Base-by-base conservation (phyloP, 257 asterid species). In the Leptodermis oblonga region DNA sequence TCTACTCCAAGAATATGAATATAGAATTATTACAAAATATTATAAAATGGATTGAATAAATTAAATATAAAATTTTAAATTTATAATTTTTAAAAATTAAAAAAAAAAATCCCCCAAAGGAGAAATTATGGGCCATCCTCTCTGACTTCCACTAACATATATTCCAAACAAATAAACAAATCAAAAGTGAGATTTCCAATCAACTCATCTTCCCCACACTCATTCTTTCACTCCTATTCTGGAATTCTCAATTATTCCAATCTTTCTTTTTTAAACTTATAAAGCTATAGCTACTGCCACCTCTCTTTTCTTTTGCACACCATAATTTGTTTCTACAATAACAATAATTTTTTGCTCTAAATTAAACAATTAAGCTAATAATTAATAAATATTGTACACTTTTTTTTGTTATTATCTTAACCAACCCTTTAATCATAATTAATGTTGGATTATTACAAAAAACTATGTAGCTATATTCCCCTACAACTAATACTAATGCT, bases 91-190 rank as follows among this genome's bases (percentile, higher is more conserved):
- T 41, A 46, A 48, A 30, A n/a, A 9, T 15, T 26, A 28, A 33
- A 62, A 5, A 23, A 62, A 62, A 37, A 60, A 23, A 15, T 58
- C 78, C 79, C 80, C 68, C 73, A 82, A 79, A 80, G 74, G 39
- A 64, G 68, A 68, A 42, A 42, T 56, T 36, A 70, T 73, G 84
- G 81, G 86, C 82, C 89, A 82, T 54, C 81, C 76, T 81, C 76
- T 81, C 87, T 86, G 83, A 86, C 86, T 82, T 84, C 90, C 95
- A 88, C 95, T 86, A 84, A 81, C 85, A 85, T 85, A 85, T 85
- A 86, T 88, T 87, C 86, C 85, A 70, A 73, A 82, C 87, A 82
- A 17, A 86, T 84, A 78, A 82, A 84, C 85, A 88, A 88, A 79
- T 81, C 64, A 70, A 81, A 86, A 86, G 88, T 77, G 83, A 86